Conservation (phyloP, 257 asterid species). For the Solanum chiquidenum region DNA sequence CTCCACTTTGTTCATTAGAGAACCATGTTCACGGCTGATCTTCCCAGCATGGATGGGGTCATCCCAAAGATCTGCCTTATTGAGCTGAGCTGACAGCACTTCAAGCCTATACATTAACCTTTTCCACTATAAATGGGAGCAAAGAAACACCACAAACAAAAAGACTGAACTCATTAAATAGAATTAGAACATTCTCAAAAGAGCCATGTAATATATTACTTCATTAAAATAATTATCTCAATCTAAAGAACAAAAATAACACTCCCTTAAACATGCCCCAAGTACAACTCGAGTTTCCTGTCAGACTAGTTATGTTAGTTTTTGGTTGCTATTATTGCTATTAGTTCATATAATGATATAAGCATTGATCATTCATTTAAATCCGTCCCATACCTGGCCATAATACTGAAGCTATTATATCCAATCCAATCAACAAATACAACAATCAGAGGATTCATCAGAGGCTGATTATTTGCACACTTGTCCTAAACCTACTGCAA, state of each 20-base stretch:
- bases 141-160: background rate
- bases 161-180: background rate
- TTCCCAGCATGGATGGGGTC: conserved; percentile 81
- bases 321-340: background rate
- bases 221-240: background rate
- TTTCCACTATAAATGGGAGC: conserved; percentile 53
- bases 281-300: background rate
- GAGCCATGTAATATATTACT: background rate
- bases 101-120: conserved; percentile 40
- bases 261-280: background rate
- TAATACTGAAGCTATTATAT: background rate
- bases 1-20: conserved; percentile 61
- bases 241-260: background rate
- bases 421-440: background rate
- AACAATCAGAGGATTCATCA: background rate
- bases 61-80: conserved; percentile 78
- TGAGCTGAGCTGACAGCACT: conserved; percentile 50
- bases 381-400: background rate
- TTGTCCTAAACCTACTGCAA: background rate
- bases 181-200: background rate
- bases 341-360: background rate
- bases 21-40: conserved; percentile 89
- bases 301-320: background rate
- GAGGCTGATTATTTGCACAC: background rate
- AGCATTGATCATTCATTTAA: background rate